A percentile compares a stretch with the other conserved stretches of the same genome.
Evolutionary conservation across 106 monocot genomes (phyloP).

Genomic region (Gastrodia elata): DNA sequence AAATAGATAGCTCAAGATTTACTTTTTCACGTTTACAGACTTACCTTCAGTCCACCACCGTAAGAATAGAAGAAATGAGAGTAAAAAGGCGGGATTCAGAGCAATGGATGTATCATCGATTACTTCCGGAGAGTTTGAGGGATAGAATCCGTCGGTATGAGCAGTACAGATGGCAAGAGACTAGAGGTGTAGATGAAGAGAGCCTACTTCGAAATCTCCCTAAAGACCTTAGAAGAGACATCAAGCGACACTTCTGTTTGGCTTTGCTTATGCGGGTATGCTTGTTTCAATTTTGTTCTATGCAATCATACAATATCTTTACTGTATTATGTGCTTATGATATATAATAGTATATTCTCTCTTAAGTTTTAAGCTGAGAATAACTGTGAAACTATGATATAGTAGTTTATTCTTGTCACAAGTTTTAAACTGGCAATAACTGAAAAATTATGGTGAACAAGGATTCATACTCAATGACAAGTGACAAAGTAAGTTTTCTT

Average conservation of each 20-base stretch:
- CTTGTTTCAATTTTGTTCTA: slow-evolving; percentile 9
- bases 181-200: slow-evolving; percentile 92
- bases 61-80: slow-evolving; percentile 98
- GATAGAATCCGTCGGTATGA: slow-evolving; percentile 83
- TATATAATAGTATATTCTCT: slow-evolving; percentile 1
- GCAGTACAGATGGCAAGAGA: slow-evolving; percentile 94
- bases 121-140: slow-evolving; percentile 72
- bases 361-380: neutral
- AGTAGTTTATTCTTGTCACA: neutral
- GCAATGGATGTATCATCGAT: slow-evolving; percentile 93
- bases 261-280: slow-evolving; percentile 68
- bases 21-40: slow-evolving; percentile 36
- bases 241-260: slow-evolving; percentile 90
- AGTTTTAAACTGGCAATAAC: neutral
- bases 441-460: neutral
- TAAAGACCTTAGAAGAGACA: slow-evolving; percentile 86
- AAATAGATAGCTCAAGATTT: neutral
- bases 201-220: slow-evolving; percentile 69
- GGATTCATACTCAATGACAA: neutral
- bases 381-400: neutral
- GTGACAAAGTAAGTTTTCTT: neutral
- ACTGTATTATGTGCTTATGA: neutral
- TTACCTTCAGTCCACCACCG: slow-evolving; percentile 83
- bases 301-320: neutral
- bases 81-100: slow-evolving; percentile 83